A percentile compares a stretch with the other conserved stretches of the same genome.
Evolutionary conservation across 345 rosid genomes (phyloP).

Genomic region (Arabis alpina): DNA sequence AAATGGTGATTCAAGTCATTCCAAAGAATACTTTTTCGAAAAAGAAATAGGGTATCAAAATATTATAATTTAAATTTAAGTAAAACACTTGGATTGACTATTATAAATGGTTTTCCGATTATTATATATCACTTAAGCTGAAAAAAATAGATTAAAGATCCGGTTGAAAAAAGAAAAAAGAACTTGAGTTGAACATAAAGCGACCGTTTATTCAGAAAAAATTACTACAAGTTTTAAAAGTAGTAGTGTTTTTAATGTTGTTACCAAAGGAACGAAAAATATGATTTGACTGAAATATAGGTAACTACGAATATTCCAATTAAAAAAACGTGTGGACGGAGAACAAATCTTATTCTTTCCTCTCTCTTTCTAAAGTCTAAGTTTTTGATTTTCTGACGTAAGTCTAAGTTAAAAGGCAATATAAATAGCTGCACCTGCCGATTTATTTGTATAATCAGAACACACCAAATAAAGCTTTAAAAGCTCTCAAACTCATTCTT

Average conservation of each 20-base stretch:
- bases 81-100: too few species aligned
- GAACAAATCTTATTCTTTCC: neutral
- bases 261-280: neutral
- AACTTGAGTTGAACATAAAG: conserved; percentile 30
- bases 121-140: too few species aligned
- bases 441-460: neutral
- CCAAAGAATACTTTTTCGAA: neutral
- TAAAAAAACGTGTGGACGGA: conserved; percentile 86
- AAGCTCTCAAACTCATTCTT: conserved; percentile 16
- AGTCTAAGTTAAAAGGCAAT: neutral
- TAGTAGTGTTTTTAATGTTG: neutral
- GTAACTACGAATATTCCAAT: conserved; percentile 39
- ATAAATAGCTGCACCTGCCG: conserved; percentile 19
- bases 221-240: neutral
- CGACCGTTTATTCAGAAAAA: conserved; percentile 9
- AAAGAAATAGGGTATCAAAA: too few species aligned
- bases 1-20: neutral
- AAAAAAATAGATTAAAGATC: too few species aligned
- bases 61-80: too few species aligned
- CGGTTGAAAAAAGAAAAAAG: too few species aligned
- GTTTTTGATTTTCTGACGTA: too few species aligned
- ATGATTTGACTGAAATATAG: conserved; percentile 9
- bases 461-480: conserved; percentile 6
- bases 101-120: too few species aligned
- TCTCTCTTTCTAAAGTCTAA: neutral